phyloP scores from a whole-genome alignment of 2,329 filamentous ascomycete genomes.

The Sporothrix phasma region DNA sequence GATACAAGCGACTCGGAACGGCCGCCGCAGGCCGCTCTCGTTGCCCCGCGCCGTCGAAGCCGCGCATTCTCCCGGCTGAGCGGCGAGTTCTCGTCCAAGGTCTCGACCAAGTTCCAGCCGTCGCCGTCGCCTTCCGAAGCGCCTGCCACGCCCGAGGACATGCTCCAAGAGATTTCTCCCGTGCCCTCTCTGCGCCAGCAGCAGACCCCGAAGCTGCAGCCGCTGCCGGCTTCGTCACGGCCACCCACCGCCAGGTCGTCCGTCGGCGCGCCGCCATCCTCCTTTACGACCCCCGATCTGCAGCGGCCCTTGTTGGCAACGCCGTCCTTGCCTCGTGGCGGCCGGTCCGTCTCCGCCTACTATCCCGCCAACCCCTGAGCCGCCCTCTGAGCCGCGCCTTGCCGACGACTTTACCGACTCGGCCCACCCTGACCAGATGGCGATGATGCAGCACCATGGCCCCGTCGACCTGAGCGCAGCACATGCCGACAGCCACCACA shows the following conservation, averaged over 20 bases:
- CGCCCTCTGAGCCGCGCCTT: background rate
- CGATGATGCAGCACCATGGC: background rate
- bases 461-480: background rate
- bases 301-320: background rate
- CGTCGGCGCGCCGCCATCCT: background rate
- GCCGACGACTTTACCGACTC: background rate
- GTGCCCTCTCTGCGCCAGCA: background rate
- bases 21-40: background rate
- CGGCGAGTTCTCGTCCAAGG: slow-evolving; percentile 10
- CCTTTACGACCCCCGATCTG: background rate
- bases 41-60: slow-evolving; percentile 6
- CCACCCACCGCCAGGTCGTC: background rate
- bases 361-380: slow-evolving; percentile 12
- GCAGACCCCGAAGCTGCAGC: background rate
- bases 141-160: background rate
- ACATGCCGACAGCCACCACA: background rate
- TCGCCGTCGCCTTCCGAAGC: slow-evolving; percentile 6
- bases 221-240: background rate
- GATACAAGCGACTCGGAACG: slow-evolving; percentile 20
- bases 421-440: background rate
- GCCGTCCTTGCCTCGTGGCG: background rate
- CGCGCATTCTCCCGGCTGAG: slow-evolving; percentile 7
- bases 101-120: slow-evolving; percentile 4
- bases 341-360: slow-evolving; percentile 13
- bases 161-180: background rate